Percentiles rank a stretch among this genome's conserved stretches.
Conservation (phyloP, 1,139 yeast genomes). For the Citeromyces hawaiiensis region DNA sequence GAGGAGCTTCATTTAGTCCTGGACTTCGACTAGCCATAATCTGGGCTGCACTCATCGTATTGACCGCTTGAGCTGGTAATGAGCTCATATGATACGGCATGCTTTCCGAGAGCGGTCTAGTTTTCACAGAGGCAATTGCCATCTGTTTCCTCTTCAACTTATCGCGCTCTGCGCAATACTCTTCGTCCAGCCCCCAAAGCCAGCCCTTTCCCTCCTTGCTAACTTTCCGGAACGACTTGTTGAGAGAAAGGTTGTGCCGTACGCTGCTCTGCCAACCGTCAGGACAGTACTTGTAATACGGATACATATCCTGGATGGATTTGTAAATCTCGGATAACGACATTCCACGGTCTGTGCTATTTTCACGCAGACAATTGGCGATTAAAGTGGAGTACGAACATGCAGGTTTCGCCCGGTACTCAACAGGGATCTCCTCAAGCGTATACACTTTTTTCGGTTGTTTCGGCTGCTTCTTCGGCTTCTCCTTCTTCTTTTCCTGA, state of each 20-base stretch:
- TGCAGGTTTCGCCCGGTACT: slow-evolving; percentile 72
- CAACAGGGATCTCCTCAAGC: slow-evolving; percentile 75
- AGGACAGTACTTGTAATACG: slow-evolving; percentile 84
- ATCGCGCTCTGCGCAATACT: slow-evolving; percentile 71
- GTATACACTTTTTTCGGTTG: slow-evolving; percentile 48
- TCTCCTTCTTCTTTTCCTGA: slow-evolving; percentile 18
- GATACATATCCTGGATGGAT: slow-evolving; percentile 76
- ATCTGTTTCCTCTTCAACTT: slow-evolving; percentile 57
- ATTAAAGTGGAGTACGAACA: slow-evolving; percentile 70
- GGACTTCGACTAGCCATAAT: slow-evolving; percentile 8
- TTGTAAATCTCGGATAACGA: slow-evolving; percentile 78
- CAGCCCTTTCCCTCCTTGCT: slow-evolving; percentile 80
- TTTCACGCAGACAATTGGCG: slow-evolving; percentile 60
- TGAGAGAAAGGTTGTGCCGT: slow-evolving; percentile 74
- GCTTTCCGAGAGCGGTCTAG: slow-evolving; percentile 24
- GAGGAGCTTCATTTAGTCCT: slow-evolving; percentile 7
- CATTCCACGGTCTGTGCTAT: slow-evolving; percentile 54
- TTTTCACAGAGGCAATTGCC: slow-evolving; percentile 44
- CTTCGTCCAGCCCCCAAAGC: slow-evolving; percentile 87
- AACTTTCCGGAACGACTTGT: slow-evolving; percentile 70
- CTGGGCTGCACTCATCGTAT: slow-evolving; percentile 9
- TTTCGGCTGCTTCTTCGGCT: slow-evolving; percentile 35
- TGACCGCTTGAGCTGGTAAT: slow-evolving; percentile 1
- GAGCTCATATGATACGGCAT: background rate
- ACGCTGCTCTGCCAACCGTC: slow-evolving; percentile 98